Evolutionary conservation across 164 flowering plant genomes (phyloP).

Genomic region (Aristolochia fimbriata): DNA sequence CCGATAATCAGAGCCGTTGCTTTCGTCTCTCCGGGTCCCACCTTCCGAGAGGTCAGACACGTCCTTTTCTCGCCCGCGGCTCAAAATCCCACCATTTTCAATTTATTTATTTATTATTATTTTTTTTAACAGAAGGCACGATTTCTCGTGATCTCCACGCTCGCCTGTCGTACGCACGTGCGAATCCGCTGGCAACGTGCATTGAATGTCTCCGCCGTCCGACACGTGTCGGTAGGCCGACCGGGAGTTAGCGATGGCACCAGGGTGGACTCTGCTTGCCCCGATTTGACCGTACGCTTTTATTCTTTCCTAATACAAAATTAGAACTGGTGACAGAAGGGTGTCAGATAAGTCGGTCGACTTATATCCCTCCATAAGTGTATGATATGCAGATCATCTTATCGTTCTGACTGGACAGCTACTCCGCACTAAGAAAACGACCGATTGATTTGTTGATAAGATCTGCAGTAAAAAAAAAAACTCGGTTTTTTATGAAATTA

Average conservation of each 20-base stretch:
- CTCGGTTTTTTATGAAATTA: not conserved
- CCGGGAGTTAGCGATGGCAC: not conserved
- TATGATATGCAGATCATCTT: not conserved
- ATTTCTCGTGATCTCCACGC: no score
- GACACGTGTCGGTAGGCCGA: not conserved
- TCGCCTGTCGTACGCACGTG: no score
- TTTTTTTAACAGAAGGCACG: no score
- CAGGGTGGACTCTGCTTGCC: not conserved
- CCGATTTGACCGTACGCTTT: slow-evolving; percentile 7
- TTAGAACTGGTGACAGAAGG: slow-evolving; percentile 6
- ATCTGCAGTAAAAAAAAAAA: slow-evolving; percentile 6
- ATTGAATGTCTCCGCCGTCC: no score
- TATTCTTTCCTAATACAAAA: slow-evolving; percentile 6
- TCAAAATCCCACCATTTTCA: no score
- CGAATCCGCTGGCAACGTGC: no score
- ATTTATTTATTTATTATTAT: no score
- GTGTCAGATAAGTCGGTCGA: not conserved
- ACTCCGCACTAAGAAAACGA: slow-evolving; percentile 12
- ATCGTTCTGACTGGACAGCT: slow-evolving; percentile 13
- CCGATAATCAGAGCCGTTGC: no score
- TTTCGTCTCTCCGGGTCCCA: no score
- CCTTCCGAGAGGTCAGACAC: no score
- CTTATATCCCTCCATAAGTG: not conserved
- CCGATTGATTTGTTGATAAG: slow-evolving; percentile 9
- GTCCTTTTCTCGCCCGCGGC: no score